Percentiles rank a stretch among this genome's conserved stretches.
These are phyloP conservation scores for Hyaloperonospora arabidopsidis DNA, from an alignment of 352 stramenopile genomes.

Conservation along the genomic window DNA sequence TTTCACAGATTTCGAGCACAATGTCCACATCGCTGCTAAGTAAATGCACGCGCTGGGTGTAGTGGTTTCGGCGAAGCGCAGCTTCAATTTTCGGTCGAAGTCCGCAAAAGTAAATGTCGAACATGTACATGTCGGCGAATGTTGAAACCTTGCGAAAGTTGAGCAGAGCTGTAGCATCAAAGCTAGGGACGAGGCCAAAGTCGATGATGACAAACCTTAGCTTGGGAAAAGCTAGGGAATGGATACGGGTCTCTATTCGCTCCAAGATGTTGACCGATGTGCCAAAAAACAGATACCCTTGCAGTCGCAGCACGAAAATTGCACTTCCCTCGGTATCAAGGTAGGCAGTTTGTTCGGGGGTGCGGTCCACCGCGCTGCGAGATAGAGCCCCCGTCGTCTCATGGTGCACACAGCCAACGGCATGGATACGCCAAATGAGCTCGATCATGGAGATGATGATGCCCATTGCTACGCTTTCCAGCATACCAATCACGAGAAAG, in stretches of 20 bases:
- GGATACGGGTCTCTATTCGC: conserved; percentile 63
- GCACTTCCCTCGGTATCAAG: conserved; percentile 44
- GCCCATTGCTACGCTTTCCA: conserved; percentile 59
- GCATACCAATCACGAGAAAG: conserved; percentile 69
- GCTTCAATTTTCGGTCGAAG: conserved; percentile 44
- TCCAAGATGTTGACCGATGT: conserved; percentile 74
- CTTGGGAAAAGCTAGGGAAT: conserved; percentile 45
- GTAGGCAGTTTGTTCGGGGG: conserved; percentile 47
- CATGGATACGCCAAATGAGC: conserved; percentile 70
- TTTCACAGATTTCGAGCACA: conserved; percentile 61
- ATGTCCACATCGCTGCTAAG: conserved; percentile 46
- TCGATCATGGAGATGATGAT: conserved; percentile 79
- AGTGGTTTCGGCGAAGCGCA: conserved; percentile 40
- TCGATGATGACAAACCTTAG: conserved; percentile 69
- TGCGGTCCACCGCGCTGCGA: conserved; percentile 61
- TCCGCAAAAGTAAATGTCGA: conserved; percentile 76
- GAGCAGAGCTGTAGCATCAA: conserved; percentile 67
- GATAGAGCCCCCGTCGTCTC: conserved; percentile 60
- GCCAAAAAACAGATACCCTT: conserved; percentile 79
- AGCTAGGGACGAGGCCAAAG: conserved; percentile 69
- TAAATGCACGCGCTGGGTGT: conserved; percentile 41
- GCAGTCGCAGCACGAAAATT: conserved; percentile 66
- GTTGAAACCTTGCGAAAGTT: conserved; percentile 64
- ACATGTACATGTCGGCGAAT: conserved; percentile 55
- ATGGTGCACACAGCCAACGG: conserved; percentile 69